Conservation (phyloP, 2,329 filamentous ascomycete genomes). For the Torrubiella hemipterigena region DNA sequence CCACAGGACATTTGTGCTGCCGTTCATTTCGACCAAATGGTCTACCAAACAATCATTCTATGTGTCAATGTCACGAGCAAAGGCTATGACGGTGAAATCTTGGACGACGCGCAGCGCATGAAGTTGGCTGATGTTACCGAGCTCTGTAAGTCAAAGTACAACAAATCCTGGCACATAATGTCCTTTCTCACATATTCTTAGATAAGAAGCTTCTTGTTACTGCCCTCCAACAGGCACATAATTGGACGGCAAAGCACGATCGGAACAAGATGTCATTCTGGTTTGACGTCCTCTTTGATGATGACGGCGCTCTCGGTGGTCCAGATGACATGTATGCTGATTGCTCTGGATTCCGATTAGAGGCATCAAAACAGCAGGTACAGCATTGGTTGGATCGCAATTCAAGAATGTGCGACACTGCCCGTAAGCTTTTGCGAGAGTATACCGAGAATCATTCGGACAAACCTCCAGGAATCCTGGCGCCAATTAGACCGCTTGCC, state of each 20-base stretch:
- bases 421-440: constrained; percentile 39
- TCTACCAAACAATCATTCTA: constrained; percentile 52
- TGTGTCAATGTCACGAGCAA: constrained; percentile 58
- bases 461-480: constrained; percentile 36
- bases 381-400: constrained; percentile 52
- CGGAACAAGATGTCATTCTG: constrained; percentile 60
- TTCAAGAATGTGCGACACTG: constrained; percentile 44
- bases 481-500: constrained; percentile 36
- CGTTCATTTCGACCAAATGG: constrained; percentile 53
- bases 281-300: constrained; percentile 54
- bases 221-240: constrained; percentile 53
- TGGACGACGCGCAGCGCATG: constrained; percentile 43
- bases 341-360: constrained; percentile 39
- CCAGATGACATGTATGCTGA: constrained; percentile 41
- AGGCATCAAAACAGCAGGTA: constrained; percentile 47
- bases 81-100: constrained; percentile 51
- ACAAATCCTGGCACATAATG: not conserved
- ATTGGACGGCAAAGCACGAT: constrained; percentile 58
- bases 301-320: constrained; percentile 32
- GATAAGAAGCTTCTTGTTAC: constrained; percentile 57
- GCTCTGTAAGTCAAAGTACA: constrained; percentile 34
- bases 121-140: constrained; percentile 53
- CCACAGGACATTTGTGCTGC: constrained; percentile 55
- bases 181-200: constrained; percentile 15
- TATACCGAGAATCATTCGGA: constrained; percentile 39